phyloP scores from a whole-genome alignment of 805 yeast species.

The Candida montana region DNA sequence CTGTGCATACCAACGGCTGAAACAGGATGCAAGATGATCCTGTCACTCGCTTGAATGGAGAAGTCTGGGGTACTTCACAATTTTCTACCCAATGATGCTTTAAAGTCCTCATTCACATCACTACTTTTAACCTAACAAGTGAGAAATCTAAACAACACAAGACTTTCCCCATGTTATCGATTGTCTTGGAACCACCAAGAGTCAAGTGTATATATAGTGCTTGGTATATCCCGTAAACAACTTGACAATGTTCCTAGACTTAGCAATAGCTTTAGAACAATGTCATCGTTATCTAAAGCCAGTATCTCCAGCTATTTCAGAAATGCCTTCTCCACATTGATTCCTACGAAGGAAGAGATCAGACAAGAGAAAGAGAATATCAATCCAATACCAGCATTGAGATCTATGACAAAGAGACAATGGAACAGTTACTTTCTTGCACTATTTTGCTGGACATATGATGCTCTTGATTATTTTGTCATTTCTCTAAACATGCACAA shows the following conservation, averaged over 20 bases:
- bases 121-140: too few relatives aligned
- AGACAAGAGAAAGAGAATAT: slow-evolving; percentile 33
- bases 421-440: slow-evolving; percentile 54
- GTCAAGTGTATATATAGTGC: too few relatives aligned
- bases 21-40: not conserved
- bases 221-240: too few relatives aligned
- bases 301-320: not conserved
- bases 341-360: slow-evolving; percentile 39
- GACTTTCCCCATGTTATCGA: too few relatives aligned
- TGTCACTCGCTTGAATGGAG: not conserved
- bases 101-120: too few relatives aligned
- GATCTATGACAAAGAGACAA: slow-evolving; percentile 39
- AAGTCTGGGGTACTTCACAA: not conserved
- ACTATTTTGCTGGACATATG: slow-evolving; percentile 59
- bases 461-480: slow-evolving; percentile 59
- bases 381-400: slow-evolving; percentile 61
- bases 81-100: too few relatives aligned
- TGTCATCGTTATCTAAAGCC: not conserved
- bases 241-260: too few relatives aligned
- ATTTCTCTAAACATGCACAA: slow-evolving; percentile 46
- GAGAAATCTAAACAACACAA: too few relatives aligned
- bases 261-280: too few relatives aligned
- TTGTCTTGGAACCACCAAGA: too few relatives aligned
- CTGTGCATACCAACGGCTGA: too few relatives aligned
- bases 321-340: slow-evolving; percentile 36